These are phyloP conservation scores for Ceratobasidium sp. DNA, from an alignment of 1,284 basidiomycete genomes.

Conservation along the genomic window DNA sequence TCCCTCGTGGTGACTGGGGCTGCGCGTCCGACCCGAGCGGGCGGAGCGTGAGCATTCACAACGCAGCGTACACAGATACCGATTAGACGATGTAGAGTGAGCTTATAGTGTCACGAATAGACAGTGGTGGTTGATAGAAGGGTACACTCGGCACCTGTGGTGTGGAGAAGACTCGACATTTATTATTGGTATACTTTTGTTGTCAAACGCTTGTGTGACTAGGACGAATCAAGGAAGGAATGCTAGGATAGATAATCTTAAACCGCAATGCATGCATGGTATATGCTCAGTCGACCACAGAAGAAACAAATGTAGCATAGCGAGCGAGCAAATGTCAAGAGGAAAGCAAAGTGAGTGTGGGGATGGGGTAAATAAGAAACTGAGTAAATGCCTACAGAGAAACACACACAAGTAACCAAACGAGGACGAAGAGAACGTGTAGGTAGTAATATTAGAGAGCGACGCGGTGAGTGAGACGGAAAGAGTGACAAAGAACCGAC, in stretches of 20 bases:
- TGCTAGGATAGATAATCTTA: constrained; percentile 11
- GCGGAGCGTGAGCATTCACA: constrained; percentile 95
- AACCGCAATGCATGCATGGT: constrained; percentile 13
- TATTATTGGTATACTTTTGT: constrained; percentile 31
- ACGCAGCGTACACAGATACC: constrained; percentile 78
- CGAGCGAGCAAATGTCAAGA: constrained; percentile 19
- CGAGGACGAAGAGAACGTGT: neutral
- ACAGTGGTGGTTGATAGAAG: neutral
- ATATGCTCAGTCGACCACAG: constrained; percentile 8
- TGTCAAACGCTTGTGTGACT: neutral
- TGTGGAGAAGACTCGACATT: constrained; percentile 6
- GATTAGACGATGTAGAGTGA: constrained; percentile 18
- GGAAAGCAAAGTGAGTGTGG: constrained; percentile 30
- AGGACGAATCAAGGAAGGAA: constrained; percentile 14
- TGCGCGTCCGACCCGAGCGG: constrained; percentile 96
- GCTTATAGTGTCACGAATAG: constrained; percentile 23
- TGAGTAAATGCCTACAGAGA: constrained; percentile 12
- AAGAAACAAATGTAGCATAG: constrained; percentile 17
- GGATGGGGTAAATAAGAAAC: constrained; percentile 5
- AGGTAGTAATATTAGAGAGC: constrained; percentile 31
- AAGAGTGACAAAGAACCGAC: neutral
- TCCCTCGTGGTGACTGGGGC: constrained; percentile 96
- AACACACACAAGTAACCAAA: constrained; percentile 10
- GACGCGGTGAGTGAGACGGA: constrained; percentile 22
- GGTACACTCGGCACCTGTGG: too few relatives aligned